These are phyloP conservation scores for Pseudopithomyces maydicus DNA, from an alignment of 2,329 filamentous ascomycete genomes.

Conservation along the genomic window DNA sequence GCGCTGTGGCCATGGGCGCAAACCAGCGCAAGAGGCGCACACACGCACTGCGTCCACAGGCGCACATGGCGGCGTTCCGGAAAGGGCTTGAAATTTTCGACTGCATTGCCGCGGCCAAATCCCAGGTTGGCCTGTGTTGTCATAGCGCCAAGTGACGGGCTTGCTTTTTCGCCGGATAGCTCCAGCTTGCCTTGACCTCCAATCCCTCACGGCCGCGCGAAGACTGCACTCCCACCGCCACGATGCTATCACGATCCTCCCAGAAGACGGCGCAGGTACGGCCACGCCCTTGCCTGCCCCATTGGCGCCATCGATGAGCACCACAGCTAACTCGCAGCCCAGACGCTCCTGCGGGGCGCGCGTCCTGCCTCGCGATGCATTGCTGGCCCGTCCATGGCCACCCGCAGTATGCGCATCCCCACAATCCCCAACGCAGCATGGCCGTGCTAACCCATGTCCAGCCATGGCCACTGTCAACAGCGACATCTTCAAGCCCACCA, in stretches of 20 bases:
- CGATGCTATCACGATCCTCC: conserved; percentile 53
- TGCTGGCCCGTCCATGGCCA: conserved; percentile 56
- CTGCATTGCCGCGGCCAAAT: conserved; percentile 19
- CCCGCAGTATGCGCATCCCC: conserved; percentile 56
- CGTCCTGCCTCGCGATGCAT: conserved; percentile 53
- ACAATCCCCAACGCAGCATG: background rate
- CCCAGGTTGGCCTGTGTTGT: conserved; percentile 31
- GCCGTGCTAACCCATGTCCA: conserved; percentile 24
- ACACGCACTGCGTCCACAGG: too few species aligned
- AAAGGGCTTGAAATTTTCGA: conserved; percentile 11
- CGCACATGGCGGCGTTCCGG: too few species aligned
- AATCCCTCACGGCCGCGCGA: conserved; percentile 41
- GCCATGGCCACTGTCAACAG: conserved; percentile 72
- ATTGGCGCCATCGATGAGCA: conserved; percentile 25
- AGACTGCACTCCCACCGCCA: conserved; percentile 32
- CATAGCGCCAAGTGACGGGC: conserved; percentile 31
- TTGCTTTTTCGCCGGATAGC: conserved; percentile 43
- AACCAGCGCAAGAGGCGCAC: background rate
- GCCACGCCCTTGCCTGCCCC: conserved; percentile 18
- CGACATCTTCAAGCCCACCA: conserved; percentile 98
- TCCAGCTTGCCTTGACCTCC: conserved; percentile 41
- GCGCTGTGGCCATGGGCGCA: too few species aligned
- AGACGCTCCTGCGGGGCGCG: conserved; percentile 63
- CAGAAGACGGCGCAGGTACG: conserved; percentile 56
- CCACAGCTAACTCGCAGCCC: conserved; percentile 31